Percentiles rank a stretch among this genome's conserved stretches.
These are phyloP conservation scores for Neofusicoccum sp. DNA, from an alignment of 2,329 filamentous ascomycete species.

Conservation along the genomic window DNA sequence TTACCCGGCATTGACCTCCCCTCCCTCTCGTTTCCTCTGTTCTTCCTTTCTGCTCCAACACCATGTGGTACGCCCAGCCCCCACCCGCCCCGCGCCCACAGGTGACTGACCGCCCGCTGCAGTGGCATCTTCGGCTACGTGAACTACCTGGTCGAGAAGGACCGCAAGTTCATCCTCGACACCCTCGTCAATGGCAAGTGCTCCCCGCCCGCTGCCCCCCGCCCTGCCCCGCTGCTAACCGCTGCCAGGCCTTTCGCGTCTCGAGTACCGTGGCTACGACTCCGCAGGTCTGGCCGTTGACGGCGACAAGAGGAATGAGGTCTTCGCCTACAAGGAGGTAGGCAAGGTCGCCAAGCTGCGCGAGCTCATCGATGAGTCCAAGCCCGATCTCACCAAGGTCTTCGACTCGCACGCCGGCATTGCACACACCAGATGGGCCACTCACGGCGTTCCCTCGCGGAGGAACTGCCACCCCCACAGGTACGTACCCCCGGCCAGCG, in stretches of 20 bases:
- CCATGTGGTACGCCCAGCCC: slow-evolving; percentile 17
- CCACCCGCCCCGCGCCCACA: neutral
- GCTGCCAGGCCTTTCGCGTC: slow-evolving; percentile 75
- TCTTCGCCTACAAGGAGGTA: slow-evolving; percentile 97
- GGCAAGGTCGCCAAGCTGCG: slow-evolving; percentile 98
- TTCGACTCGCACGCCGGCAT: slow-evolving; percentile 99
- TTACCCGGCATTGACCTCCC: slow-evolving; percentile 8
- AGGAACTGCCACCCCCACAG: slow-evolving; percentile 98
- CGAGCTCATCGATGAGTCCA: slow-evolving; percentile 80
- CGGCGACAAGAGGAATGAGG: slow-evolving; percentile 98
- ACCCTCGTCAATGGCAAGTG: slow-evolving; percentile 89
- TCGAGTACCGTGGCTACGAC: slow-evolving; percentile 98
- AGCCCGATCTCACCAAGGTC: slow-evolving; percentile 83
- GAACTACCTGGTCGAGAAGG: slow-evolving; percentile 99
- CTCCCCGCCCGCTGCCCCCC: slow-evolving; percentile 20
- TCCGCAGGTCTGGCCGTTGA: slow-evolving; percentile 94
- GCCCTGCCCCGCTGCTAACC: slow-evolving; percentile 20
- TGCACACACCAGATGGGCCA: slow-evolving; percentile 98
- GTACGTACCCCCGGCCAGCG: slow-evolving; percentile 49
- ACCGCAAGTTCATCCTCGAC: slow-evolving; percentile 92
- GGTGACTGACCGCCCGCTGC: slow-evolving; percentile 14
- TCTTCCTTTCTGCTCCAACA: slow-evolving; percentile 7
- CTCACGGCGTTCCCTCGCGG: slow-evolving; percentile 90
- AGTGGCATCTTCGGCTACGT: slow-evolving; percentile 98
- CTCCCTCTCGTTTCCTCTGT: slow-evolving; percentile 9